Conservation (phyloP, 768 basidiomycete species). For the Tylopilus plumbeoviolaceoides region DNA sequence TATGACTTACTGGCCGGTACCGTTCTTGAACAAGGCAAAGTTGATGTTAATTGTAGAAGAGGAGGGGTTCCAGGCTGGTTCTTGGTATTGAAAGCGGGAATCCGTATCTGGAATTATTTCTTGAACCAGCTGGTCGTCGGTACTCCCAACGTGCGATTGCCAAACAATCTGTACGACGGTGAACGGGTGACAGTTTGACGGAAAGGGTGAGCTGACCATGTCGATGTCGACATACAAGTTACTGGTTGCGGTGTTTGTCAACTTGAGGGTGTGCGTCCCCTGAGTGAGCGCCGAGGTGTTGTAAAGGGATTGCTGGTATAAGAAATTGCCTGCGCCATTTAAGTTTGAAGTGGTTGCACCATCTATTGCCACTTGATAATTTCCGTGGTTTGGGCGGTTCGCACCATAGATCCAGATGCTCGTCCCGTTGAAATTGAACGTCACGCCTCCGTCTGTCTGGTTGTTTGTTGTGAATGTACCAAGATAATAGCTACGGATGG, state of each 20-base stretch:
- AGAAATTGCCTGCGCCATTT: slow-evolving; percentile 27
- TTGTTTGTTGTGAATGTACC: slow-evolving; percentile 40
- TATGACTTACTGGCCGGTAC: slow-evolving; percentile 39
- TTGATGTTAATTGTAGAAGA: slow-evolving; percentile 22
- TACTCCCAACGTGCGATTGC: slow-evolving; percentile 26
- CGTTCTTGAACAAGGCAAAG: slow-evolving; percentile 37
- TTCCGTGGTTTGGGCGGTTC: slow-evolving; percentile 44
- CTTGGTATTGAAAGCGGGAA: slow-evolving; percentile 37
- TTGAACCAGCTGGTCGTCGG: slow-evolving; percentile 8
- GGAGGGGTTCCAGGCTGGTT: slow-evolving; percentile 34
- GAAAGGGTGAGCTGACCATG: slow-evolving; percentile 27
- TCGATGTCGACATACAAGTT: slow-evolving; percentile 42
- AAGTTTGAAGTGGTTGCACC: slow-evolving; percentile 20
- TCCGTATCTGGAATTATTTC: slow-evolving; percentile 35
- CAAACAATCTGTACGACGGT: slow-evolving; percentile 22
- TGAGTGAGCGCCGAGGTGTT: slow-evolving; percentile 30
- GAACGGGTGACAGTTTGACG: not conserved
- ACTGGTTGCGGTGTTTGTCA: slow-evolving; percentile 34
- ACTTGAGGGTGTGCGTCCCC: slow-evolving; percentile 33
- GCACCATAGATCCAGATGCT: slow-evolving; percentile 48
- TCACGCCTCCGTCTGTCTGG: slow-evolving; percentile 30
- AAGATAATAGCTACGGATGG: slow-evolving; percentile 32
- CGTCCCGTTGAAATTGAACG: slow-evolving; percentile 47
- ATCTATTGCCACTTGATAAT: slow-evolving; percentile 43
- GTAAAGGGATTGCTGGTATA: slow-evolving; percentile 44